Percentiles rank a stretch among this genome's conserved stretches.
Conservation (phyloP, 345 rosid genomes). For the Boechera divaricarpa region DNA sequence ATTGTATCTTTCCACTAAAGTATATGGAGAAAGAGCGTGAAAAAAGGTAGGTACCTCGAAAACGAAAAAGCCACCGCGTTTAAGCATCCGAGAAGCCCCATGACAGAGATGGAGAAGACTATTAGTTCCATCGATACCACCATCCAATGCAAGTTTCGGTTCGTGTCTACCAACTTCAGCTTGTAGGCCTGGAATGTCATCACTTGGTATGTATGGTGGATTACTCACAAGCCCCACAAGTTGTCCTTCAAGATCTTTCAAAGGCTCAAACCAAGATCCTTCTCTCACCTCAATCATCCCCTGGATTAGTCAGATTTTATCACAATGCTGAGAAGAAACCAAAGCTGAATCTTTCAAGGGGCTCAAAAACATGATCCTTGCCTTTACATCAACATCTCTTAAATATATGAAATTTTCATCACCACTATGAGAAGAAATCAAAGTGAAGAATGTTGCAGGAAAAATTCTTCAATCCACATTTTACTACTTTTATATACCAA, state of each 20-base stretch:
- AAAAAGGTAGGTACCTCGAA: slow-evolving; percentile 62
- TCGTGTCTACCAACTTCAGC: slow-evolving; percentile 94
- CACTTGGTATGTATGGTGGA: slow-evolving; percentile 90
- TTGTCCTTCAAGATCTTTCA: slow-evolving; percentile 66
- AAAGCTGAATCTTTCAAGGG: background rate
- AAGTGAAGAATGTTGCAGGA: slow-evolving; percentile 3
- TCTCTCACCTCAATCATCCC: slow-evolving; percentile 62
- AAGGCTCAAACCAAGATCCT: slow-evolving; percentile 90
- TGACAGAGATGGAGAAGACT: slow-evolving; percentile 72
- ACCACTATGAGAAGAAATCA: background rate
- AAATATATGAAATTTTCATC: slow-evolving; percentile 3
- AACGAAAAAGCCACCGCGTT: slow-evolving; percentile 78
- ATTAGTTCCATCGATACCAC: slow-evolving; percentile 74
- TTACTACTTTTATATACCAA: background rate
- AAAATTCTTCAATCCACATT: background rate
- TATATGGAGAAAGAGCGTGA: background rate
- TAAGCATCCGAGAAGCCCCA: slow-evolving; percentile 72
- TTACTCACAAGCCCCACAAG: slow-evolving; percentile 86
- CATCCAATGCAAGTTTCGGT: slow-evolving; percentile 88
- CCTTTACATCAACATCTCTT: slow-evolving; percentile 54
- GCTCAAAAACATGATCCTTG: slow-evolving; percentile 63
- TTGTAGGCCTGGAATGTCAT: slow-evolving; percentile 64
- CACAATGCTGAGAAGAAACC: slow-evolving; percentile 1
- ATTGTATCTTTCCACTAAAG: background rate
- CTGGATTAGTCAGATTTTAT: slow-evolving; percentile 43